These are phyloP conservation scores for Wallacemonas sp. DNA, from an alignment of 208 protist species.

Conservation along the genomic window DNA sequence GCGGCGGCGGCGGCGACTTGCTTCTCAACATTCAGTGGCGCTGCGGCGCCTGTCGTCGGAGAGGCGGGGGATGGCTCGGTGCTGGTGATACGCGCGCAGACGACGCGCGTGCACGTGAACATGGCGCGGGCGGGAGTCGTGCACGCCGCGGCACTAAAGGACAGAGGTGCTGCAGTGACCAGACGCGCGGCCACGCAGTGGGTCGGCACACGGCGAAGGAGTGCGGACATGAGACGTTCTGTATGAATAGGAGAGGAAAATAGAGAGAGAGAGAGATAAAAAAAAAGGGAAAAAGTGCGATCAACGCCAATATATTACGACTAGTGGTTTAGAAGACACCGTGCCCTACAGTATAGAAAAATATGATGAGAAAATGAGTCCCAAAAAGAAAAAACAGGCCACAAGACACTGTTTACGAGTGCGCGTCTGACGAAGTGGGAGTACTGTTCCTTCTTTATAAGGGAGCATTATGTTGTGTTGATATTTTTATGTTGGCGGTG, in stretches of 20 bases:
- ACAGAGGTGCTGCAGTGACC: neutral
- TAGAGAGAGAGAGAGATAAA: neutral
- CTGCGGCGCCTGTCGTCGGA: neutral
- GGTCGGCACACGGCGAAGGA: slow-evolving; percentile 1
- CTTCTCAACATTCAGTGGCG: neutral
- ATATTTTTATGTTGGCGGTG: no score
- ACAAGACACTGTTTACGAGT: no score
- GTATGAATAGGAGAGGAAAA: slow-evolving; percentile 11
- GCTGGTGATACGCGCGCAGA: neutral
- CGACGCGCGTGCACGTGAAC: slow-evolving; percentile 1
- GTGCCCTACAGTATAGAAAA: no score
- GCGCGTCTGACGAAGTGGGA: no score
- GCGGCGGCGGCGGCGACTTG: slow-evolving; percentile 5
- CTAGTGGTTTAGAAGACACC: no score
- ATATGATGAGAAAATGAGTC: no score
- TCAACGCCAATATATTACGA: no score
- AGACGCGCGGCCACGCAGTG: neutral
- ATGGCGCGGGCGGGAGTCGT: neutral
- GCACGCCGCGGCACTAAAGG: neutral
- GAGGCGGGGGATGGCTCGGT: neutral
- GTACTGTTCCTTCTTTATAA: no score
- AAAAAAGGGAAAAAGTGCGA: no score
- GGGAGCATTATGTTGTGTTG: no score
- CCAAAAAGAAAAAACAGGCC: no score
- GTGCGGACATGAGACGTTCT: neutral